Conservation (phyloP, 179 eudicot genomes). For the Sideroxylon spinosum region DNA sequence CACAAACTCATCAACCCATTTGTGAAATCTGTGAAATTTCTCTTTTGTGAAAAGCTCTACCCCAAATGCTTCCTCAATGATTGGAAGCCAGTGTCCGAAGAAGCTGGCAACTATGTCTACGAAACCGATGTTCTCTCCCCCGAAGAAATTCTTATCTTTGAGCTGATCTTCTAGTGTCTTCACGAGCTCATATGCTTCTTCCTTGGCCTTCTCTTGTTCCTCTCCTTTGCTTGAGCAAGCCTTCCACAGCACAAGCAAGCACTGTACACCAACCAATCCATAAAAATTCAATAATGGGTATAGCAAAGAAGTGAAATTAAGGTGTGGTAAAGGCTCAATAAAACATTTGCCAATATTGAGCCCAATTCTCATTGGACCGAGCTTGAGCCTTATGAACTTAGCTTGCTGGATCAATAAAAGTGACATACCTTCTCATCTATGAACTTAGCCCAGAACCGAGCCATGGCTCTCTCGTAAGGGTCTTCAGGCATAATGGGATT, state of each 20-base stretch:
- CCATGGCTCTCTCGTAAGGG: slow-evolving; percentile 36
- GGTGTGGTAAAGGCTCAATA: no score
- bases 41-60: slow-evolving; percentile 24
- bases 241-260: slow-evolving; percentile 22
- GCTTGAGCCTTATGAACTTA: no score
- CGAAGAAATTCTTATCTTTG: slow-evolving; percentile 34
- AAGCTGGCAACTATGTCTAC: slow-evolving; percentile 30
- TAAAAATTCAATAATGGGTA: neutral
- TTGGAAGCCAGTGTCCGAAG: slow-evolving; percentile 23
- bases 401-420: no score
- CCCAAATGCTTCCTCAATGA: slow-evolving; percentile 16
- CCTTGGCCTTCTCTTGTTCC: slow-evolving; percentile 26
- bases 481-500: slow-evolving; percentile 30
- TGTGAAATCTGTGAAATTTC: slow-evolving; percentile 22
- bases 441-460: slow-evolving; percentile 43
- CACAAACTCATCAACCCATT: slow-evolving; percentile 29
- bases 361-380: no score
- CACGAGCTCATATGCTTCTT: slow-evolving; percentile 25
- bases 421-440: slow-evolving; percentile 33
- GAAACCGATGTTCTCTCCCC: slow-evolving; percentile 28
- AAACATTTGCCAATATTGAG: no score
- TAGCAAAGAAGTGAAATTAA: neutral
- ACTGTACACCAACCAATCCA: slow-evolving; percentile 16
- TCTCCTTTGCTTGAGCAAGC: slow-evolving; percentile 21
- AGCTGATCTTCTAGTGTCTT: slow-evolving; percentile 30